Base-by-base conservation (phyloP, 169 alveolate species). In the Babesia bigemina region DNA sequence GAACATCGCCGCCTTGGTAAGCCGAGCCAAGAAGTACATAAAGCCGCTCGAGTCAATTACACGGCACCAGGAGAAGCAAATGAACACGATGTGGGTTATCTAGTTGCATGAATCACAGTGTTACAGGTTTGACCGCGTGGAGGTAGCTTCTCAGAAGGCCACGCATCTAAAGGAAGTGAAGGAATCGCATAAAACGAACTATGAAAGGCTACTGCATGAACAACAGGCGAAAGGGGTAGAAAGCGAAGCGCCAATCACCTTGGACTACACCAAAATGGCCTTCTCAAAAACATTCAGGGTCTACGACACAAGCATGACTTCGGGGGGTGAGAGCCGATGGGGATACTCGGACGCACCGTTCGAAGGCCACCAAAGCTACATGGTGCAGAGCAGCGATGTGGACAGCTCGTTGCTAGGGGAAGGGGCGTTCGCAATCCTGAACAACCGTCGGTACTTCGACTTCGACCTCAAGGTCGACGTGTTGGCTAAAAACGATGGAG, bases 301-400 rank as follows among this genome's bases (percentile, higher is more conserved):
- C 11, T 81, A 91, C 63, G 97, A 94, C 79, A 82, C 93, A 53
- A 75, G 79, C 61, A 75, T 81, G 79, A 78, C 85, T 19, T 79
- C 89, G 29, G 86, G 90, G 65, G 90, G 91, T 49, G 91, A 75
- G 29, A 89, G 93, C 67, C 74, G 72, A 47, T 94, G 97, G 97
- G 97, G 97, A 59, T 94, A 93, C 65, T 84, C 95, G 36, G 88
- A 90, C 49, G 67, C 95, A 36, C 93, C 93, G 50, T 79, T 94
- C 49, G 84, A 88, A 14, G 95, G 95, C 17, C 91, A 90, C 49
- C 58, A 72, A 36, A 85, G 85, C 55, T 74, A 91, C 48, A 67
- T 94, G 47, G 97, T 94, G 12, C 97, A 94, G 71, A 89, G 91
- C 56, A 86, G 92, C 21, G 86, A 88, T 58, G 84, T 94, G 2